Percentiles rank a stretch among this genome's conserved stretches.
Conservation (phyloP, 2,329 filamentous ascomycete species). For the Aspergillus fumigatiaffinis region DNA sequence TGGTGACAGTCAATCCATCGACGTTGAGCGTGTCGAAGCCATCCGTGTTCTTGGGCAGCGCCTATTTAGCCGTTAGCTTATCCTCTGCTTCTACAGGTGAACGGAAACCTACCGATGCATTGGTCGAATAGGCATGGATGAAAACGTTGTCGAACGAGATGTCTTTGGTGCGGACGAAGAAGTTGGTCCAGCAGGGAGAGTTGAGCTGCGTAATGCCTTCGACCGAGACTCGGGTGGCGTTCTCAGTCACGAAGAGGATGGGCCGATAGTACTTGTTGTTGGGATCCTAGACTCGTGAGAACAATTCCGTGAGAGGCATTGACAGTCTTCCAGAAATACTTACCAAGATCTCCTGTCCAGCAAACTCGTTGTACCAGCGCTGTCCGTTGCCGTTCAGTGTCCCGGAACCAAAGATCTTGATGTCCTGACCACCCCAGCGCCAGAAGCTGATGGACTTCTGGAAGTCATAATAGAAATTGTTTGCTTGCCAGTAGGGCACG, state of each 20-base stretch:
- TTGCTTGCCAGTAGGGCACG: slow-evolving; percentile 47
- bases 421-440: slow-evolving; percentile 60
- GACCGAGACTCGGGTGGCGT: slow-evolving; percentile 55
- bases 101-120: slow-evolving; percentile 29
- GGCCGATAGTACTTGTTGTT: slow-evolving; percentile 56
- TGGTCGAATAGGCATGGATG: slow-evolving; percentile 53
- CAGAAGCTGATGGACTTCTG: slow-evolving; percentile 59
- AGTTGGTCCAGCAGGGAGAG: slow-evolving; percentile 63
- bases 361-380: slow-evolving; percentile 49
- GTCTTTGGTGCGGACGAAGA: slow-evolving; percentile 56
- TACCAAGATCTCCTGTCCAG: slow-evolving; percentile 37
- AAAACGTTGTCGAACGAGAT: slow-evolving; percentile 52
- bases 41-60: slow-evolving; percentile 58
- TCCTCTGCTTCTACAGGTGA: neutral
- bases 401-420: slow-evolving; percentile 57
- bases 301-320: too few relatives aligned
- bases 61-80: slow-evolving; percentile 18
- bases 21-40: slow-evolving; percentile 60
- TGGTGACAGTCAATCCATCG: slow-evolving; percentile 50
- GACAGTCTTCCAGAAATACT: neutral
- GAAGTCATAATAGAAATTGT: slow-evolving; percentile 50
- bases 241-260: slow-evolving; percentile 59
- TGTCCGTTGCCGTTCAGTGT: slow-evolving; percentile 55
- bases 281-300: slow-evolving; percentile 36
- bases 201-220: slow-evolving; percentile 58